Percentiles rank a stretch among this genome's conserved stretches.
Conservation (phyloP, 192 early-diverging fungal genomes). For the Coemansia furcata region DNA sequence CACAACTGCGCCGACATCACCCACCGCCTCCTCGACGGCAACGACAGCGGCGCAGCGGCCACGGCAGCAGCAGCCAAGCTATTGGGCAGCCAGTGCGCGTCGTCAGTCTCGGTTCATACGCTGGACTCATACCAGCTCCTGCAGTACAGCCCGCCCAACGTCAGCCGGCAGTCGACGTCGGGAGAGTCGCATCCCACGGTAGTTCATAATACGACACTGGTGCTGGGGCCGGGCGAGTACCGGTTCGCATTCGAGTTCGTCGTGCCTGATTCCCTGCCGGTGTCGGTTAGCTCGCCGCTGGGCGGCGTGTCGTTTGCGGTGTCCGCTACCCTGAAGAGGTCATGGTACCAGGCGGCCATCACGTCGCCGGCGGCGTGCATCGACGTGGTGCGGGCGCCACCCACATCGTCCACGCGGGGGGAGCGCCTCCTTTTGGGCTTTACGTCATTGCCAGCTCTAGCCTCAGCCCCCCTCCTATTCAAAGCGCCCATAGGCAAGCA, state of each 20-base stretch:
- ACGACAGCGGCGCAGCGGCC: neutral
- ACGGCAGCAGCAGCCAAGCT: conserved; percentile 6
- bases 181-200: neutral
- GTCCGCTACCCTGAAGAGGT: conserved; percentile 7
- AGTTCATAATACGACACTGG: neutral
- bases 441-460: conserved; percentile 14
- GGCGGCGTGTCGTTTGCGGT: conserved; percentile 23
- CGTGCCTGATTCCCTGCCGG: conserved; percentile 23
- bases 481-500: conserved; percentile 4
- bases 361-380: conserved; percentile 10
- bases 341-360: conserved; percentile 15
- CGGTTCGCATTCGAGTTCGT: conserved; percentile 43
- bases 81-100: neutral
- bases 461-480: conserved; percentile 22
- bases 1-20: conserved; percentile 16
- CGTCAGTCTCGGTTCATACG: neutral
- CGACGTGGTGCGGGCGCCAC: conserved; percentile 19
- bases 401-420: neutral
- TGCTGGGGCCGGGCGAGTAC: conserved; percentile 29
- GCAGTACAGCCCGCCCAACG: neutral
- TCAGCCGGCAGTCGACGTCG: neutral
- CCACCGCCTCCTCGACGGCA: conserved; percentile 17
- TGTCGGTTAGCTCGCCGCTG: conserved; percentile 29
- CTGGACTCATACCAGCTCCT: neutral
- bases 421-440: conserved; percentile 10